Evolutionary conservation across 2,329 filamentous ascomycete species (phyloP), one percentile per base, ranked within the genome.

Genomic region (Aurifilum marmelostoma): DNA sequence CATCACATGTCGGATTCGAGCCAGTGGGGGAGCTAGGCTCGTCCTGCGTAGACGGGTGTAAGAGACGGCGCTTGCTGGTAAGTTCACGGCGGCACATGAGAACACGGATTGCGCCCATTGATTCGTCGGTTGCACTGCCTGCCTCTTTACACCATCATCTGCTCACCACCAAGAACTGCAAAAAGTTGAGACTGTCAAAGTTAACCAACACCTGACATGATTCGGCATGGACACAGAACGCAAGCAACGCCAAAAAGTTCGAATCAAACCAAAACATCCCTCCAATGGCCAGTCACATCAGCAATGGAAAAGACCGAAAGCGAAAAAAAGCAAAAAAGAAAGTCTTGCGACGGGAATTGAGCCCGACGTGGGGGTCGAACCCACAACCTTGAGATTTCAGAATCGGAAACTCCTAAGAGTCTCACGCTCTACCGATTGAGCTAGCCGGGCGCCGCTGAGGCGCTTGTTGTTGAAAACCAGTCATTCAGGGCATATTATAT

Each of bases 391-490:
- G 34, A 65, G 63, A 65, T 65, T 65, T 43, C 50, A 43, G 52
- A 65, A 43, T 59, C 63, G 32, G n/a, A 56, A 39, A 56, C 34
- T 11, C 34, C 34, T 86, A 86, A 87, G 88, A 90, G 88, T 89
- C 88, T 89, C 84, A 89, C 88, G 88, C 87, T 90, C 88, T 90
- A 89, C 86, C 85, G 85, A 88, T 88, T 88, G 86, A 88, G 86
- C 86, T 88, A 89, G 83, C 84, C 83, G 81, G 83, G 83, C 83
- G 68, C 54, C 52, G 2, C n/a, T 58, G 39, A 41, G 54, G 37
- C 63, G 63, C 63, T 63, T 32, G 29, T 43, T 43, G 34, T 62
- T 62, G 34, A 27, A 29, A 43, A 18, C 11, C 6, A 14, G 1
- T 18, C 1, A 4, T 32, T 8, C 12, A 0, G 1, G 3, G 14